Percentiles rank a stretch among this genome's conserved stretches.
These are phyloP conservation scores for Cylindrotheca closterium DNA, from an alignment of 108 stramenopile genomes.

Conservation along the genomic window DNA sequence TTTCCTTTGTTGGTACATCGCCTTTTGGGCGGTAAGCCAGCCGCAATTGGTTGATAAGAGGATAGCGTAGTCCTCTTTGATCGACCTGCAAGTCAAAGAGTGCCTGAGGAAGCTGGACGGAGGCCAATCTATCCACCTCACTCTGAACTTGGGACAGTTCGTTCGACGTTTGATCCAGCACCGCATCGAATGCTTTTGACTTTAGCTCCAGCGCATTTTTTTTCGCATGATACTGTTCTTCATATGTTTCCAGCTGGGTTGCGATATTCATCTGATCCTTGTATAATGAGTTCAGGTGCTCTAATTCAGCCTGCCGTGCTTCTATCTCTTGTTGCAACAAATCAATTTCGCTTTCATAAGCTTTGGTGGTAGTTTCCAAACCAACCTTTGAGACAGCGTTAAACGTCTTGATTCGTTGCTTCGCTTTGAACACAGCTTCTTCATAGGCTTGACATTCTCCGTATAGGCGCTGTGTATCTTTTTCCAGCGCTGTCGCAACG, in stretches of 20 bases:
- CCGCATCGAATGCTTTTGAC: slow-evolving; percentile 30
- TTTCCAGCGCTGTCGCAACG: slow-evolving; percentile 40
- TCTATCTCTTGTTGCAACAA: slow-evolving; percentile 27
- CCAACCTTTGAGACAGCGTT: slow-evolving; percentile 14
- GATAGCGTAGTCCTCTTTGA: slow-evolving; percentile 52
- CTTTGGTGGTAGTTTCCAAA: slow-evolving; percentile 12
- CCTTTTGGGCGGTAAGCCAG: slow-evolving; percentile 59
- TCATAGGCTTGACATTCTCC: slow-evolving; percentile 37
- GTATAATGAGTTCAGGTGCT: slow-evolving; percentile 20
- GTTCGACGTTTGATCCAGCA: slow-evolving; percentile 9
- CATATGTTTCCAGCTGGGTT: slow-evolving; percentile 25
- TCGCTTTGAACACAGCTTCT: slow-evolving; percentile 21
- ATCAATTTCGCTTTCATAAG: slow-evolving; percentile 38
- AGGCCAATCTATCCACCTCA: slow-evolving; percentile 33
- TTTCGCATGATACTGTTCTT: slow-evolving; percentile 23
- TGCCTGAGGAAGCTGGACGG: slow-evolving; percentile 30
- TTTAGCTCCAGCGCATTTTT: slow-evolving; percentile 41
- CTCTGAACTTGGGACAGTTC: slow-evolving; percentile 14
- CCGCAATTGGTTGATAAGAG: slow-evolving; percentile 58
- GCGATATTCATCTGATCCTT: slow-evolving; percentile 29
- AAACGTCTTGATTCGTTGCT: slow-evolving; percentile 19
- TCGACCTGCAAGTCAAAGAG: slow-evolving; percentile 55
- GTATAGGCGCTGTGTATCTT: slow-evolving; percentile 48
- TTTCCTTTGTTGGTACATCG: slow-evolving; percentile 38
- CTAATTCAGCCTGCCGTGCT: slow-evolving; percentile 29